Evolutionary conservation across 1,284 basidiomycete genomes (phyloP).

Genomic region (Ganoderma lucidum): DNA sequence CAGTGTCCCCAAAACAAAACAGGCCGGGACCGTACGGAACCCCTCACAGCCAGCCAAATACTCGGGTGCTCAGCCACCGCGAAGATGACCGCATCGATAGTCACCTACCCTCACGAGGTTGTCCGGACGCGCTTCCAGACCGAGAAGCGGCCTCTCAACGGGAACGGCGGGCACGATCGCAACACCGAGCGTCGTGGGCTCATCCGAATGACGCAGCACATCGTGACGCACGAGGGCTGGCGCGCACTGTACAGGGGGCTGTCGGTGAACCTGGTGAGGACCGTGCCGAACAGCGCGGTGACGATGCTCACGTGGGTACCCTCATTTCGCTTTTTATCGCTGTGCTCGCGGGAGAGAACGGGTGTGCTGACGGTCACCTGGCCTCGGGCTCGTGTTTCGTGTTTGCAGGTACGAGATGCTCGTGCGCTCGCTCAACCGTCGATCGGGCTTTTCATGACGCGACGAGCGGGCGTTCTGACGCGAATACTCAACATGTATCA

Average conservation of each 20-base stretch:
- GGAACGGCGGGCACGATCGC: constrained; percentile 22
- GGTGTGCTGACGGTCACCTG: constrained; percentile 2
- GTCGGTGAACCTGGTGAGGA: constrained; percentile 89
- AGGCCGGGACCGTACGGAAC: constrained; percentile 64
- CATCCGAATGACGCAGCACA: constrained; percentile 74
- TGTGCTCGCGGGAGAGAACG: not conserved
- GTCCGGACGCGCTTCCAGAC: constrained; percentile 93
- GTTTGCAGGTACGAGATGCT: constrained; percentile 66
- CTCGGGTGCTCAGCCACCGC: constrained; percentile 87
- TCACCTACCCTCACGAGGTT: constrained; percentile 97
- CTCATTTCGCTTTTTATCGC: not conserved
- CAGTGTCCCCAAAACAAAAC: constrained; percentile 16
- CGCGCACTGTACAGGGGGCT: constrained; percentile 89
- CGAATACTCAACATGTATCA: not conserved
- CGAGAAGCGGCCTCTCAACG: constrained; percentile 62
- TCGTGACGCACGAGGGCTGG: constrained; percentile 86
- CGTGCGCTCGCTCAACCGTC: constrained; percentile 61
- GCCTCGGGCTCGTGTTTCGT: not conserved
- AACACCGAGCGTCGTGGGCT: constrained; percentile 64
- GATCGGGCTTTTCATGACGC: constrained; percentile 31
- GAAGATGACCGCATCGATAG: constrained; percentile 94
- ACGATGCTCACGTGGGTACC: constrained; percentile 92
- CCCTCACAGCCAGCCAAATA: constrained; percentile 75
- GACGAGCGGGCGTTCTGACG: constrained; percentile 2
- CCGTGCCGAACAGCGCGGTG: constrained; percentile 93